phyloP scores from a whole-genome alignment of 2,329 filamentous ascomycete genomes.

The Fusarium annulatum region DNA sequence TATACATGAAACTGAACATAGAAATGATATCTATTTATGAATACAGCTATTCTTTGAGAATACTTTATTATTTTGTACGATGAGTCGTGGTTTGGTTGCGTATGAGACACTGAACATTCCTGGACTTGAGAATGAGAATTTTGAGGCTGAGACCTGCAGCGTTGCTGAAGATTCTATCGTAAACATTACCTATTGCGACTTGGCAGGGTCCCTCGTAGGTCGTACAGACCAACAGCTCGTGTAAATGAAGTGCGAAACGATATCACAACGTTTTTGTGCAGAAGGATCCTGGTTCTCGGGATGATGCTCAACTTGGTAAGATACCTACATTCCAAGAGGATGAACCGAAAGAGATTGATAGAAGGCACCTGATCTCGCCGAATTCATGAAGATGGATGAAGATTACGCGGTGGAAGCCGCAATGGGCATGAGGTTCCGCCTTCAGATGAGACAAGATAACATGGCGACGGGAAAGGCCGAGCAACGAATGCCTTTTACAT shows the following conservation, averaged over 20 bases:
- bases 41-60: neutral
- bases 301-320: neutral
- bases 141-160: neutral
- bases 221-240: neutral
- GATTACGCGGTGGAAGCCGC: neutral
- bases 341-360: neutral
- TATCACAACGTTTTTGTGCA: neutral
- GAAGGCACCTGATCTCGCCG: neutral
- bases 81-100: neutral
- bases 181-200: neutral
- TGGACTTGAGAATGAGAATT: neutral
- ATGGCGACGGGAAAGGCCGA: neutral
- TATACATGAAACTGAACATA: conserved; percentile 7
- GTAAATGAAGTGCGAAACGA: neutral
- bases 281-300: neutral
- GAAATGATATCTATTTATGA: conserved; percentile 5
- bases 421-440: neutral
- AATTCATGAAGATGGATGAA: neutral
- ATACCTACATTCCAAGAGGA: too few species aligned
- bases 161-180: neutral
- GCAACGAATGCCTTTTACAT: neutral
- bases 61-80: fast-evolving
- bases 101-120: neutral
- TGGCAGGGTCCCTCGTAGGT: neutral
- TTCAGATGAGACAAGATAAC: neutral